Evolutionary conservation across 176 grass and related monocot genomes (phyloP).

Genomic region (Alopecurus myosuroides): DNA sequence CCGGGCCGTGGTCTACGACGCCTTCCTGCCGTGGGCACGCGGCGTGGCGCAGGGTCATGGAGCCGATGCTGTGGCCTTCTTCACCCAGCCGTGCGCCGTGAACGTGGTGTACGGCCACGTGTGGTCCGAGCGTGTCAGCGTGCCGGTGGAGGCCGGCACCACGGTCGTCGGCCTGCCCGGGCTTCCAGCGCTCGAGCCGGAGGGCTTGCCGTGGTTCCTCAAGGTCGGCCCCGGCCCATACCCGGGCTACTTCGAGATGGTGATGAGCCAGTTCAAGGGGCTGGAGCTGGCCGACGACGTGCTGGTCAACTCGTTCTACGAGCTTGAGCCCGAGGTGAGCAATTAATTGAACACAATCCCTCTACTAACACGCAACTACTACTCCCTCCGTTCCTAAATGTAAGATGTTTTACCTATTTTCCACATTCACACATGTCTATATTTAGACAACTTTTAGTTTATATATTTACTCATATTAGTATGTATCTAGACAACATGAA

Average conservation of each 20-base stretch:
- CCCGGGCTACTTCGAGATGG: slow-evolving; percentile 35
- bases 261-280: slow-evolving; percentile 52
- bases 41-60: slow-evolving; percentile 30
- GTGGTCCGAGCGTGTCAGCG: slow-evolving; percentile 2
- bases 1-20: slow-evolving; percentile 56
- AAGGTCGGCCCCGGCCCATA: slow-evolving; percentile 24
- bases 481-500: too few species aligned
- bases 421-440: too few species aligned
- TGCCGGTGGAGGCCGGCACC: slow-evolving; percentile 21
- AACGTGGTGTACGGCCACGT: slow-evolving; percentile 51
- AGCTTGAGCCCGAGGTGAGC: slow-evolving; percentile 63
- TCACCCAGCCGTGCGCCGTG: slow-evolving; percentile 68
- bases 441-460: too few species aligned
- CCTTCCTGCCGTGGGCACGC: slow-evolving; percentile 59
- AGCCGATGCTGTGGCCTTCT: slow-evolving; percentile 34
- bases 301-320: slow-evolving; percentile 71
- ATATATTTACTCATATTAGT: too few species aligned
- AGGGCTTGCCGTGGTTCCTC: slow-evolving; percentile 49
- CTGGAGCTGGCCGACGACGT: slow-evolving; percentile 52
- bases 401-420: too few species aligned
- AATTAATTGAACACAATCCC: too few species aligned
- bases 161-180: slow-evolving; percentile 20
- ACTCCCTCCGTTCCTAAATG: too few species aligned
- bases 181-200: slow-evolving; percentile 28
- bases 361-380: too few species aligned